Base-by-base conservation (phyloP, 148 eudicot genomes). In the Chenopodium album region DNA sequence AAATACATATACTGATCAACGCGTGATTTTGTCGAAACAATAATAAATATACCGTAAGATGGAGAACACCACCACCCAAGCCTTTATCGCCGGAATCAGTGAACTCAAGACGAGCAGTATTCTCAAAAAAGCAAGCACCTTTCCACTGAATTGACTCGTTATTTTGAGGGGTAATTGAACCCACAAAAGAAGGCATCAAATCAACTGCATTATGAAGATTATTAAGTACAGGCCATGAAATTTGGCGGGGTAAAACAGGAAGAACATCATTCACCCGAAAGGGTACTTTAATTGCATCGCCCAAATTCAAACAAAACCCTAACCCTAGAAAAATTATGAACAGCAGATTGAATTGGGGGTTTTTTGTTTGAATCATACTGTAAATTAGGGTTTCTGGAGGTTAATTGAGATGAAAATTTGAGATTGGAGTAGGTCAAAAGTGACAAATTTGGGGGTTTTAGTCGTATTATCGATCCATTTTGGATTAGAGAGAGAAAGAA, bases 161-260 rank as follows among this genome's bases (percentile, higher is more conserved):
- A 77, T 65, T 50, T 28, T 23, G 60, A 3, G 97, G 95, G 1
- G 87, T 68, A 52, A 96, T 86, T 20, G 99, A 88, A 22, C 98
- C 99, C 11, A 96, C 90, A 82, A 87, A 96, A 44, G 92, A 85
- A 47, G 99, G 99, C 83, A 96, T 62, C 88, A 96, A 90, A 85
- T 94, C 99, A 64, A 91, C 95, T 48, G 99, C 93, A 75, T 87
- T 89, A 80, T 94, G 97, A 26, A 96, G 59, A 80, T 88, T 92
- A 85, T 96, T 96, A 29, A 96, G 84, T 20, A 94, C 98, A 4
- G 99, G 98, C 99, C 97, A 94, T n/a, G 98, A 91, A 13, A 96
- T 81, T 86, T 94, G 90, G 10, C 88, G 89, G 2, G 98, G 99
- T 44, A 96, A 85, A 29, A 91, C 94, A 1, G 99, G 99, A 12